Evolutionary conservation across 768 basidiomycete genomes (phyloP).

Genomic region (Suillus placidus): DNA sequence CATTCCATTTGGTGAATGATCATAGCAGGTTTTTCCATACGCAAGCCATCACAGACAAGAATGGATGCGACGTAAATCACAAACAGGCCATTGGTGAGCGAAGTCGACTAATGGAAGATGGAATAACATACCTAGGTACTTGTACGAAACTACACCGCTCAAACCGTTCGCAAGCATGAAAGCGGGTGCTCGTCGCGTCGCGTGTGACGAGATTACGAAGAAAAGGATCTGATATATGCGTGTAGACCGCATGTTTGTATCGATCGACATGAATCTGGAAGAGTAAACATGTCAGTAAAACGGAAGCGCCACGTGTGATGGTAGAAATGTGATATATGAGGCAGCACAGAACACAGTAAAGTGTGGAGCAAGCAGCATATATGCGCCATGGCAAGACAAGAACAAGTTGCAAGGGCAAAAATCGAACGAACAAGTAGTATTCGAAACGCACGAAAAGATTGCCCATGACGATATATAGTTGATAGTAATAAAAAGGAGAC

Average conservation of each 20-base stretch:
- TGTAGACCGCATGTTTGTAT: constrained; percentile 78
- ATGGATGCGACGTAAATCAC: not conserved
- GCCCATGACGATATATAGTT: not conserved
- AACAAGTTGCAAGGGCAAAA: not conserved
- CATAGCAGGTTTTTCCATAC: constrained; percentile 14
- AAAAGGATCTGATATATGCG: constrained; percentile 58
- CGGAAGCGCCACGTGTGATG: not conserved
- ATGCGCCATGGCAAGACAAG: not conserved
- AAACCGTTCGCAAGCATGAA: constrained; percentile 93
- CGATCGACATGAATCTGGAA: constrained; percentile 85
- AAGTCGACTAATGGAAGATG: not conserved
- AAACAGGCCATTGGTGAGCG: not conserved
- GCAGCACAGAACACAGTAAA: not conserved
- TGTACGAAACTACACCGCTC: constrained; percentile 68
- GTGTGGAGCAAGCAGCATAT: not conserved
- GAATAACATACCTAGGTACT: constrained; percentile 33
- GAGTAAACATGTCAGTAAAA: not conserved
- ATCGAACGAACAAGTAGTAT: not conserved
- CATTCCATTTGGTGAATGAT: not conserved
- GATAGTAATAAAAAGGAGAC: constrained; percentile 6
- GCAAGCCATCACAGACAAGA: constrained; percentile 16
- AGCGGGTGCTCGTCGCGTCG: constrained; percentile 67
- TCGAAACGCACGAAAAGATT: not conserved
- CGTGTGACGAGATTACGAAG: constrained; percentile 60
- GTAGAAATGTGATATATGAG: not conserved